phyloP scores from a whole-genome alignment of 352 stramenopile species.

The Globisporangium acanthophoron region DNA sequence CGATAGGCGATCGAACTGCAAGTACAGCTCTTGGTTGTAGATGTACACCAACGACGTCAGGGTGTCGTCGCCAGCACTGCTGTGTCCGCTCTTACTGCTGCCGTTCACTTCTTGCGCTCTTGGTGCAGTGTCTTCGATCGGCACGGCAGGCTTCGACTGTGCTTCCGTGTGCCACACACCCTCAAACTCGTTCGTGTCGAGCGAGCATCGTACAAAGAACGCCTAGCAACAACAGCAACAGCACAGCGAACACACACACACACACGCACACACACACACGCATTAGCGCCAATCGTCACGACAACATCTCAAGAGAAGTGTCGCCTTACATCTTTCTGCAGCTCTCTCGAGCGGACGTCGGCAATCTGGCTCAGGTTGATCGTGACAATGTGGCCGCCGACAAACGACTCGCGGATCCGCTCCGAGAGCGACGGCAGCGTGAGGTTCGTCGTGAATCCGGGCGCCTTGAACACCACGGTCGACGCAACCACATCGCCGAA shows the following conservation, averaged over 20 bases:
- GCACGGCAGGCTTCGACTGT: slow-evolving; percentile 46
- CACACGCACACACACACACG: neutral
- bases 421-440: slow-evolving; percentile 74
- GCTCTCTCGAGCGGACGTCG: slow-evolving; percentile 53
- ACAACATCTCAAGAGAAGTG: neutral
- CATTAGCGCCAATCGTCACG: neutral
- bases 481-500: slow-evolving; percentile 84
- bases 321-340: slow-evolving; percentile 38
- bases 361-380: slow-evolving; percentile 63
- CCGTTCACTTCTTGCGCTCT: slow-evolving; percentile 1
- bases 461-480: slow-evolving; percentile 78
- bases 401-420: slow-evolving; percentile 79
- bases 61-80: neutral
- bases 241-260: neutral
- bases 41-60: slow-evolving; percentile 47
- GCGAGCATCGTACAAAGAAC: slow-evolving; percentile 80
- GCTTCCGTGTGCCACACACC: slow-evolving; percentile 81
- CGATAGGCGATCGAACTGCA: slow-evolving; percentile 81
- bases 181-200: slow-evolving; percentile 83
- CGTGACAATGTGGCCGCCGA: slow-evolving; percentile 73
- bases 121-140: slow-evolving; percentile 22
- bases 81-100: neutral
- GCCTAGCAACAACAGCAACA: slow-evolving; percentile 17
- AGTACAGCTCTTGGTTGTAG: slow-evolving; percentile 75
- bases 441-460: slow-evolving; percentile 73